Evolutionary conservation across 768 basidiomycete species (phyloP).

Genomic region (Hortiboletus campestris): DNA sequence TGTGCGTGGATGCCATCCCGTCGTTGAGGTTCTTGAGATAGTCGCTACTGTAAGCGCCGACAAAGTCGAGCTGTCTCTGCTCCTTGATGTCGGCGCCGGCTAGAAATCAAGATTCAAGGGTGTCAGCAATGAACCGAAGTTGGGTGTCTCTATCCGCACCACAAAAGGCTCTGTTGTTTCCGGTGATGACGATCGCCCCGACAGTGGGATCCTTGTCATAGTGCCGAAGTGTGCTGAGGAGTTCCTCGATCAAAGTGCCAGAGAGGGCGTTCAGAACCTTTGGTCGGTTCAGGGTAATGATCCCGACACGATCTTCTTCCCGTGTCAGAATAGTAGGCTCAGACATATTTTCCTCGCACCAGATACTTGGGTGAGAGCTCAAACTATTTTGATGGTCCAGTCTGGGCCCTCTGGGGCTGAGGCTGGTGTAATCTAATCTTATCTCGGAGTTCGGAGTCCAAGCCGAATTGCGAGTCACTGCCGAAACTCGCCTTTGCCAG

Average conservation of each 20-base stretch:
- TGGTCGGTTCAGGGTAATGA: conserved; percentile 85
- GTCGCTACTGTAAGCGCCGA: conserved; percentile 43
- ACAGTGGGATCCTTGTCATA: conserved; percentile 69
- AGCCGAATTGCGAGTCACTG: no score
- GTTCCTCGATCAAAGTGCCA: conserved; percentile 71
- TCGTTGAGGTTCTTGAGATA: conserved; percentile 46
- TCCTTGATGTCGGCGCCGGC: conserved; percentile 99
- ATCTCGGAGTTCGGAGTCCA: conserved; percentile 2
- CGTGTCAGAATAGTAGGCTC: conserved; percentile 23
- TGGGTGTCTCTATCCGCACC: background rate
- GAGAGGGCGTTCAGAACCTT: conserved; percentile 85
- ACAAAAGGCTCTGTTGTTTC: conserved; percentile 78
- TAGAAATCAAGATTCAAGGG: background rate
- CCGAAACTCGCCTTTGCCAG: background rate
- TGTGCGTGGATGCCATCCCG: conserved; percentile 55
- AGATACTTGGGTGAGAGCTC: background rate
- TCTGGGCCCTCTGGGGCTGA: no score
- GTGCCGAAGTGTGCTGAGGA: conserved; percentile 69
- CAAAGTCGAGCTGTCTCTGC: conserved; percentile 82
- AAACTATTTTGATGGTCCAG: background rate
- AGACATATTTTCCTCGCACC: conserved; percentile 15
- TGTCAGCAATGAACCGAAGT: background rate
- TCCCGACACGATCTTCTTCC: conserved; percentile 24
- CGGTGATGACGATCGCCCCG: conserved; percentile 89
- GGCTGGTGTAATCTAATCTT: conserved; percentile 7